Evolutionary conservation across 176 grass and related monocot genomes (phyloP), one percentile per base, ranked within the genome.

Genomic region (Saccharum spontaneum): DNA sequence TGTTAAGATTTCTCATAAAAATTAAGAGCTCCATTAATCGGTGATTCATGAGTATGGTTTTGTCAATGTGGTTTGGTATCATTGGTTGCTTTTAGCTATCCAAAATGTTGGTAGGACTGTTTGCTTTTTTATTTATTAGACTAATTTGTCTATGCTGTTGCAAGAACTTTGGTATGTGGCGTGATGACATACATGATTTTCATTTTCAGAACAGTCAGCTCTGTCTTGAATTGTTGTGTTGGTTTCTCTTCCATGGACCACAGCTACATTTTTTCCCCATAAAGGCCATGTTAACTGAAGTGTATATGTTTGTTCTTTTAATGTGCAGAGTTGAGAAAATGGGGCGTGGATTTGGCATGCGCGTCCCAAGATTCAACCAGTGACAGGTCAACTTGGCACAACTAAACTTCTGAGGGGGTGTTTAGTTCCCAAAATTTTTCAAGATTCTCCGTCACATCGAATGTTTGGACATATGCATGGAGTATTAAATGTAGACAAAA

Each of bases 291-390:
- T 45, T 50, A 73, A 60, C 75, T 75, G 76, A 63, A 70, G 33
- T 75, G 17, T 64, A 18, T 24, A 8, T 71, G 4, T 13, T 14
- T 59, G 33, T 63, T 69, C 72, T 87, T 75, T 84, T 18, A 44
- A 70, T 38, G 8, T 69, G 15, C 86, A 99, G 97, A 28, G 88
- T 99, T 12, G 97, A 99, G 93, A 99, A 94, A 81, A 83, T 92
- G 88, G 86, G 89, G 82, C 90, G 78, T 2, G 97, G 97, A 76
- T 99, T 96, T 24, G 97, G 97, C 38, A 99, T 99, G 97, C 84
- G 90, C 45, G 86, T 89, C 37, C 93, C 97, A 33, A 94, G 90
- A 86, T 55, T 78, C 69, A 70, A 79, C 22, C 79, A 79, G 50
- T 92, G 83, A 82, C 33, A 40, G 48, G 28, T 36, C 57, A 87